Evolutionary conservation across 805 yeast species (phyloP), one percentile per base, ranked within the genome.

Genomic region (Starmerella lactis-condensi): DNA sequence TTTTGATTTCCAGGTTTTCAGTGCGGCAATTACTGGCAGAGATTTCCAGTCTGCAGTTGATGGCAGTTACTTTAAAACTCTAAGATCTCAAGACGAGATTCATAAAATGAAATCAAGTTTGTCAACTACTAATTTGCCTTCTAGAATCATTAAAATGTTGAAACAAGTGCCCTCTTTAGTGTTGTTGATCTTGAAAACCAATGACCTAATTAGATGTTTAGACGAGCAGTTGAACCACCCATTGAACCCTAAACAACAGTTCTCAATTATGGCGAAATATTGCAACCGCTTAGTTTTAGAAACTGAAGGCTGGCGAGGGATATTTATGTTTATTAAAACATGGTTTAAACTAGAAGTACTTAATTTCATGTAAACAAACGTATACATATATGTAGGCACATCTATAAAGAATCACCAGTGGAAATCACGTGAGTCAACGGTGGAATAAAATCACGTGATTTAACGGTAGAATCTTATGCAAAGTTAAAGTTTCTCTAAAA

Each of bases 1-100:
- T 18, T 72, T 71, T 6, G 77, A 79, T 45, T 81, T 83, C 55
- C 75, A 76, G 15, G 58, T 89, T 9, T 75, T 89, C 49, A 77
- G 91, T 1, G 82, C 93, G 1, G 95, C 96, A 2, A 72, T 89
- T 26, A 89, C 98, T 0, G 99, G 98, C 1, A 61, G 99, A 35
- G 91, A 83, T 44, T 77, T 76, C 16, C 70, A 75, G 14, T 69
- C 71, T 33, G 85, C 91, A 0, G 48, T 76, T 32, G 63, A 64
- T 39, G 71, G 74, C 31, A 75, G 77, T 39, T 43, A 44, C 10
- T 53, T 64, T 19, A 48, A 54, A 1, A 62, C 94, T 31, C 55
- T 67, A 14, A 59, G 63, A 1, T 24, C 30, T 17, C 12, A 11
- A 2, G 62, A 59, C 1, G 99, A 89, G 51, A 65, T 76, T 23